phyloP scores from a whole-genome alignment of 108 stramenopile species.

The Skeletonema potamos region DNA sequence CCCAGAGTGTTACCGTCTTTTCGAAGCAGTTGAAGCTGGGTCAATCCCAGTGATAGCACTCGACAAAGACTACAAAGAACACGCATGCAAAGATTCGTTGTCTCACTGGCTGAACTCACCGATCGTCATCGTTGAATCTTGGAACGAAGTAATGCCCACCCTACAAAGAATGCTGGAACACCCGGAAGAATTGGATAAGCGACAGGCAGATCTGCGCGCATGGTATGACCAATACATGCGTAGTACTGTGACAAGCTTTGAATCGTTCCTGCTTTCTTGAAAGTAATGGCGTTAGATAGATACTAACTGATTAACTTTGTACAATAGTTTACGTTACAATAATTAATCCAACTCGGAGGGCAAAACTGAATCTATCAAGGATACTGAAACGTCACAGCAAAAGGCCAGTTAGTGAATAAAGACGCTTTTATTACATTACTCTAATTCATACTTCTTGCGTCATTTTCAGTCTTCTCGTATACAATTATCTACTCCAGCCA shows the following conservation, averaged over 20 bases:
- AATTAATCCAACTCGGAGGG: too few species aligned
- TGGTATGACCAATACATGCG: slow-evolving; percentile 43
- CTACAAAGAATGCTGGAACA: slow-evolving; percentile 17
- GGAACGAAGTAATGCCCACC: slow-evolving; percentile 25
- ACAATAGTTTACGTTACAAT: too few species aligned
- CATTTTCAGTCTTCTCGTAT: not conserved
- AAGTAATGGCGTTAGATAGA: too few species aligned
- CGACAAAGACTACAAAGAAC: slow-evolving; percentile 19
- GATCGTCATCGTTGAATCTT: slow-evolving; percentile 41
- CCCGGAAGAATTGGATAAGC: slow-evolving; percentile 35
- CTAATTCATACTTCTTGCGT: not conserved
- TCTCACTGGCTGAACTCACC: slow-evolving; percentile 22
- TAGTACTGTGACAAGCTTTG: not conserved
- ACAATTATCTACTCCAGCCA: not conserved
- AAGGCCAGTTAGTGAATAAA: too few species aligned
- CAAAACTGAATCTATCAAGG: too few species aligned
- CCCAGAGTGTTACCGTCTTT: slow-evolving; percentile 53
- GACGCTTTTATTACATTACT: not conserved
- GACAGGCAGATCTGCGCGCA: slow-evolving; percentile 22
- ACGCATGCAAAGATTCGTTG: slow-evolving; percentile 33
- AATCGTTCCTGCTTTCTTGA: not conserved
- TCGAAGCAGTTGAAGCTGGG: slow-evolving; percentile 48
- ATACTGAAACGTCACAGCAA: too few species aligned
- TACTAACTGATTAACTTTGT: too few species aligned
- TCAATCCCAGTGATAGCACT: slow-evolving; percentile 28